phyloP scores from a whole-genome alignment of 148 eudicot species.

The Beta vulgaris region DNA sequence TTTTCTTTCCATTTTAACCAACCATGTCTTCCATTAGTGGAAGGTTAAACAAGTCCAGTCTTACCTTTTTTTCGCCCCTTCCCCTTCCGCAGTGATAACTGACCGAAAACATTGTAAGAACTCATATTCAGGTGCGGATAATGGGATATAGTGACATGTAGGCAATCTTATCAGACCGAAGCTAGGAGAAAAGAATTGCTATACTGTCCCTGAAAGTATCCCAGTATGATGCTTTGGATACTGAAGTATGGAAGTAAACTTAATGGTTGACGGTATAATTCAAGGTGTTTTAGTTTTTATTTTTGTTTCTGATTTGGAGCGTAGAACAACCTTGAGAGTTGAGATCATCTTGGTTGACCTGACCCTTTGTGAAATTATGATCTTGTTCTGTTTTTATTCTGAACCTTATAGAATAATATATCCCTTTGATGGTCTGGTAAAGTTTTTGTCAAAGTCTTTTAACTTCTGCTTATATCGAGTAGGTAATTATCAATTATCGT shows the following conservation, averaged over 20 bases:
- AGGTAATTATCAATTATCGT: neutral
- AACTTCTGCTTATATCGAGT: neutral
- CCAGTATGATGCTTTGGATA: neutral
- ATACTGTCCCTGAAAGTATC: neutral
- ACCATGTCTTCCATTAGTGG: too few relatives aligned
- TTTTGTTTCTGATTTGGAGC: neutral
- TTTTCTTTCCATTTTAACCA: too few relatives aligned
- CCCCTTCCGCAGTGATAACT: too few relatives aligned
- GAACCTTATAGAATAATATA: neutral
- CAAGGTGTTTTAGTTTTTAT: neutral
- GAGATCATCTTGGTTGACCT: neutral
- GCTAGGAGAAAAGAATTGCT: neutral
- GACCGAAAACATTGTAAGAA: too few relatives aligned
- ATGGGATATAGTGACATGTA: too few relatives aligned
- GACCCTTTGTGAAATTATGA: neutral
- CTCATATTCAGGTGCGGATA: too few relatives aligned
- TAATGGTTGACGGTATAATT: neutral
- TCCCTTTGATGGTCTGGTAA: neutral
- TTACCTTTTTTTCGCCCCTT: too few relatives aligned
- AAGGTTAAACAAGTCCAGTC: too few relatives aligned
- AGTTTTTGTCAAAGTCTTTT: neutral
- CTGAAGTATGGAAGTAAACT: too few relatives aligned
- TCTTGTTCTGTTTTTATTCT: neutral
- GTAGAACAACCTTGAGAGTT: neutral
- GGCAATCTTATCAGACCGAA: neutral